Conservation (phyloP, 352 stramenopile genomes). For the Phytopythium chamaehyphon region DNA sequence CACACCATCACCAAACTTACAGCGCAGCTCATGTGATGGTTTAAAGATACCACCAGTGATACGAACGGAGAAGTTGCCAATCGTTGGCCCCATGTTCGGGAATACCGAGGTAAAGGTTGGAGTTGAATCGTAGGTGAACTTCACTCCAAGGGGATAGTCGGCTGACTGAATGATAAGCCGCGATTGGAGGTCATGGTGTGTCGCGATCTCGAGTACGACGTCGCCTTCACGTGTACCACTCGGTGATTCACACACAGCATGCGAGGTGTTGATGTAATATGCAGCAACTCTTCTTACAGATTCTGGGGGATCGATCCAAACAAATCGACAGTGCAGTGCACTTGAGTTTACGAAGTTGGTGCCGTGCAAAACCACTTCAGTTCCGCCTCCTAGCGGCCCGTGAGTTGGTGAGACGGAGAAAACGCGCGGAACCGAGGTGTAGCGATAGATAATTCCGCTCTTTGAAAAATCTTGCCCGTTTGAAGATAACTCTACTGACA, state of each 20-base stretch:
- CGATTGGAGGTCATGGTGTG: constrained; percentile 25
- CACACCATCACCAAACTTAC: constrained; percentile 69
- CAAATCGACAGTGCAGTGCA: constrained; percentile 68
- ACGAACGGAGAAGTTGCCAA: constrained; percentile 87
- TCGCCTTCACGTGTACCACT: constrained; percentile 23
- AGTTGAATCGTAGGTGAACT: constrained; percentile 84
- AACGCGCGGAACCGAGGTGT: constrained; percentile 63
- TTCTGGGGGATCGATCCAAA: constrained; percentile 1
- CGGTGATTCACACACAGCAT: constrained; percentile 71
- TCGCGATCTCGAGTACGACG: constrained; percentile 65
- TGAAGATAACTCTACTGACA: constrained; percentile 85
- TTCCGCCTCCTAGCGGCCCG: constrained; percentile 76
- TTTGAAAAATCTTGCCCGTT: constrained; percentile 79
- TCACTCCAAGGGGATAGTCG: constrained; percentile 28
- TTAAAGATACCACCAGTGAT: constrained; percentile 83
- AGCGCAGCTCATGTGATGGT: constrained; percentile 65
- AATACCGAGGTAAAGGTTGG: constrained; percentile 64
- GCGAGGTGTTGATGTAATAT: constrained; percentile 55
- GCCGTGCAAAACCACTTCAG: constrained; percentile 72
- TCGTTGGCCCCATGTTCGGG: constrained; percentile 66
- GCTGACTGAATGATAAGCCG: constrained; percentile 10
- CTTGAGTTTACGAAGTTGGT: constrained; percentile 75
- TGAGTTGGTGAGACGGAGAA: constrained; percentile 54
- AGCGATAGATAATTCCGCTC: constrained; percentile 56
- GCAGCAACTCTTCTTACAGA: constrained; percentile 33